phyloP scores from a whole-genome alignment of 2,329 filamentous ascomycete species.

The Scorias spongiosa region DNA sequence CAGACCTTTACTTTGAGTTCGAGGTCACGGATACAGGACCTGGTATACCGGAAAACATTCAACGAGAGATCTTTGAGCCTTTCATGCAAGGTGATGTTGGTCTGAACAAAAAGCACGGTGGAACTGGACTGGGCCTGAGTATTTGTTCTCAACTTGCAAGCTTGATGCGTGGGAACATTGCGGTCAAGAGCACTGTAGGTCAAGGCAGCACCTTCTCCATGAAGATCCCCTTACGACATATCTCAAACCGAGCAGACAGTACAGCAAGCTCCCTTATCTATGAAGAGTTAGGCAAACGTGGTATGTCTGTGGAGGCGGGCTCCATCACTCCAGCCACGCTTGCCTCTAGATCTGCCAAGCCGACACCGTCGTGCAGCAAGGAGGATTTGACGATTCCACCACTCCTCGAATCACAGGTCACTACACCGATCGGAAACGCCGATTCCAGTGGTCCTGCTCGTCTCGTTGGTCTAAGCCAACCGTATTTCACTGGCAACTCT shows the following conservation, averaged over 20 bases:
- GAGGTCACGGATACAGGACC: conserved; percentile 80
- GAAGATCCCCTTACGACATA: conserved; percentile 64
- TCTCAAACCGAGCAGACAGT: conserved; percentile 49
- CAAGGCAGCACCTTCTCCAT: conserved; percentile 70
- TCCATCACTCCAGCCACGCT: not conserved
- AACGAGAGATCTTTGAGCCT: conserved; percentile 76
- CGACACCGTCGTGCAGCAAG: not conserved
- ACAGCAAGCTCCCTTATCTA: conserved; percentile 22
- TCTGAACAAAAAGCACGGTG: conserved; percentile 77
- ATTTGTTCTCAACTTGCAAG: conserved; percentile 77
- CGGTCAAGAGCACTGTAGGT: conserved; percentile 54
- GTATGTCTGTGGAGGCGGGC: conserved; percentile 3
- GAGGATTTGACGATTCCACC: conserved; percentile 5
- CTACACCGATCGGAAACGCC: conserved; percentile 11
- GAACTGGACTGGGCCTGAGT: conserved; percentile 73
- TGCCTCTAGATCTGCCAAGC: not conserved
- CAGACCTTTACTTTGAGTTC: conserved; percentile 65
- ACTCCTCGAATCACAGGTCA: conserved; percentile 11
- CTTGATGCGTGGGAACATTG: conserved; percentile 68
- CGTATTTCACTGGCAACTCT: conserved; percentile 50
- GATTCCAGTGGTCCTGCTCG: conserved; percentile 31
- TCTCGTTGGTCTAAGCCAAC: conserved; percentile 66
- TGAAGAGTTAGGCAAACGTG: conserved; percentile 9
- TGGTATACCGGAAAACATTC: conserved; percentile 64
- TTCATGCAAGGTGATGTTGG: conserved; percentile 89